Evolutionary conservation across 108 stramenopile genomes (phyloP), one percentile per base, ranked within the genome.

Genomic region (Nitzschia palea): DNA sequence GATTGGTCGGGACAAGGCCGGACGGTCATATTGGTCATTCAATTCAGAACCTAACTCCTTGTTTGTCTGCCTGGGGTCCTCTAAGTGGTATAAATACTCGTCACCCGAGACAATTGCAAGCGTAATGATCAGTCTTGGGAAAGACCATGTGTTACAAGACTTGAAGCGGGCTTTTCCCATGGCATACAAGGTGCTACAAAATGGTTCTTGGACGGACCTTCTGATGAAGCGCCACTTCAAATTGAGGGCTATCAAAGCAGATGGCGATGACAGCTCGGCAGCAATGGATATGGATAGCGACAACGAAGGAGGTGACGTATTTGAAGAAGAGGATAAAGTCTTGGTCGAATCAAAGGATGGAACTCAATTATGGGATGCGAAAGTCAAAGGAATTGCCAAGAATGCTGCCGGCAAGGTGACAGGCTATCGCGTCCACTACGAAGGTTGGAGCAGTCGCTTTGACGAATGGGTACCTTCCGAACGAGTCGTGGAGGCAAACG

Each of bases 21-120:
- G 91, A 23, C 71, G 91, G 35, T 69, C 86, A 0, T 95, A 89
- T 67, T 95, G 90, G 90, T 74, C 78, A 20, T 90, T 92, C 60
- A 70, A 74, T 28, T 31, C 80, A 1, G 87, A 90, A 27, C 81
- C 80, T 12, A 78, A 54, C 5, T 73, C 81, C 0, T 79, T 95
- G 22, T 85, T 89, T 73, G 77, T 95, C 1, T 85, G 78, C 64
- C 36, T 34, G 12, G 55, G 55, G 34, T 27, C 30, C 15, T 28
- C 45, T 3, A 71, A 67, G 44, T 88, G 85, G 88, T 73, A 84
- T 44, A 77, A 86, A 50, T 92, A 74, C 63, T 55, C 70, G 0
- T 68, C 81, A 27, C 77, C 85, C 34, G 94, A 88, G 52, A 76
- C 64, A 35, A 90, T 95, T 43, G 87, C 90, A 29, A 84, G 89